Conservation (phyloP, 2,329 filamentous ascomycete species). For the Trichophyton simii region DNA sequence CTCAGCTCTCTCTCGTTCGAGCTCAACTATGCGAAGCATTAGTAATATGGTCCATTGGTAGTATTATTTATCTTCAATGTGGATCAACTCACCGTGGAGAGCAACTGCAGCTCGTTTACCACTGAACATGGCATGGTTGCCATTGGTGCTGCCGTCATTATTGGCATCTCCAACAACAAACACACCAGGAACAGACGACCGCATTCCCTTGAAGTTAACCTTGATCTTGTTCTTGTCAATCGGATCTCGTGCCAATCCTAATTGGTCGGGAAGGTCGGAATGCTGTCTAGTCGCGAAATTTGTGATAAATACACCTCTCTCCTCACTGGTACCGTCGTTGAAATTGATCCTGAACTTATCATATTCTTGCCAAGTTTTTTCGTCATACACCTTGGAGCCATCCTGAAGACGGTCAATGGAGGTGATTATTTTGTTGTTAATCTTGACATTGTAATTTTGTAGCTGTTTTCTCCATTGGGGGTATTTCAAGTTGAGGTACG, state of each 20-base stretch:
- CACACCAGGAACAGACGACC: slow-evolving; percentile 43
- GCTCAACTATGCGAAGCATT: neutral
- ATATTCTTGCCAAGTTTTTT: slow-evolving; percentile 31
- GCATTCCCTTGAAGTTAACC: slow-evolving; percentile 34
- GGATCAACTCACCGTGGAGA: slow-evolving; percentile 39
- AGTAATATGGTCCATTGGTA: neutral
- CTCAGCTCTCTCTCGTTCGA: neutral
- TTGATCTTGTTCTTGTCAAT: slow-evolving; percentile 31
- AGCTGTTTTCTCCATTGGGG: slow-evolving; percentile 42
- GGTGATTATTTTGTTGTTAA: slow-evolving; percentile 46
- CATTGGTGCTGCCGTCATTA: slow-evolving; percentile 47
- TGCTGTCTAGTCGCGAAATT: slow-evolving; percentile 39
- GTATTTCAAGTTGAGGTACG: slow-evolving; percentile 28
- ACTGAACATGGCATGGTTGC: slow-evolving; percentile 48
- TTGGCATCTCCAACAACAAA: slow-evolving; percentile 51
- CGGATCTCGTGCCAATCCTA: slow-evolving; percentile 36
- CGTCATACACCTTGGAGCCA: slow-evolving; percentile 20
- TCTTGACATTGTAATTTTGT: slow-evolving; percentile 36
- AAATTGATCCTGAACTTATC: slow-evolving; percentile 48
- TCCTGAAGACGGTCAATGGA: slow-evolving; percentile 37
- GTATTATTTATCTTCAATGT: neutral
- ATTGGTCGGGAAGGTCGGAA: slow-evolving; percentile 35
- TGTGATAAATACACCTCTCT: slow-evolving; percentile 42
- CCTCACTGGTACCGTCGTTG: slow-evolving; percentile 31
- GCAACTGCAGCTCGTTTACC: slow-evolving; percentile 48